Conservation (phyloP, 345 rosid species). For the Stellera chamaejasme region DNA sequence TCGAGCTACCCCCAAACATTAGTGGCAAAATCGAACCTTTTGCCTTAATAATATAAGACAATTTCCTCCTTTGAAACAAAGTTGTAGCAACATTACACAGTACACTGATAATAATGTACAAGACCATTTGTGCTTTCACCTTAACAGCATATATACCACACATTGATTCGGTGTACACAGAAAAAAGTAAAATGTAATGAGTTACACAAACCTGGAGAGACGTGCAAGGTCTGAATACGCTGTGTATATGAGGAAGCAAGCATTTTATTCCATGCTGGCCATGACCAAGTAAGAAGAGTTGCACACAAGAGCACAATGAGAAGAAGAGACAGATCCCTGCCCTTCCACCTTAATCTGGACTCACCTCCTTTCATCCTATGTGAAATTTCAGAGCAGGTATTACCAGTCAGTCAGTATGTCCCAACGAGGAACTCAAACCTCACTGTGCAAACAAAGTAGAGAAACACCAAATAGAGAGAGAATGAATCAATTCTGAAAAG, state of each 20-base stretch:
- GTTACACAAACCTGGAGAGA: slow-evolving; percentile 35
- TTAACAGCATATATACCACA: too few species aligned
- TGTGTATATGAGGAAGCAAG: slow-evolving; percentile 42
- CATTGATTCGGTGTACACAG: neutral
- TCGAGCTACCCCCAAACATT: too few species aligned
- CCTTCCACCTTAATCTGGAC: slow-evolving; percentile 25
- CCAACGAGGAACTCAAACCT: neutral
- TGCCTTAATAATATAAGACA: too few species aligned
- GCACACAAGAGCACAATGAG: slow-evolving; percentile 47
- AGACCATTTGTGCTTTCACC: neutral
- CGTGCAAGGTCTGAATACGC: slow-evolving; percentile 27
- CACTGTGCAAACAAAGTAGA: neutral
- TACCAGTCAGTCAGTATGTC: slow-evolving; percentile 5
- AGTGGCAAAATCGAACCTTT: too few species aligned
- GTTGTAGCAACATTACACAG: slow-evolving; percentile 1
- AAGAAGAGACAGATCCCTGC: slow-evolving; percentile 38
- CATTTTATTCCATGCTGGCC: slow-evolving; percentile 39
- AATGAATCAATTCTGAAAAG: neutral
- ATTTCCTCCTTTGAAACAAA: neutral
- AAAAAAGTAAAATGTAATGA: neutral
- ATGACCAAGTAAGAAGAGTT: slow-evolving; percentile 48
- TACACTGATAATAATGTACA: neutral
- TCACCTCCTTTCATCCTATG: slow-evolving; percentile 55
- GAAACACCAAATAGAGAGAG: neutral
- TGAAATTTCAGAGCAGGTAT: slow-evolving; percentile 10